phyloP scores from a whole-genome alignment of 306 rosid species.

The Nissolia schottii region DNA sequence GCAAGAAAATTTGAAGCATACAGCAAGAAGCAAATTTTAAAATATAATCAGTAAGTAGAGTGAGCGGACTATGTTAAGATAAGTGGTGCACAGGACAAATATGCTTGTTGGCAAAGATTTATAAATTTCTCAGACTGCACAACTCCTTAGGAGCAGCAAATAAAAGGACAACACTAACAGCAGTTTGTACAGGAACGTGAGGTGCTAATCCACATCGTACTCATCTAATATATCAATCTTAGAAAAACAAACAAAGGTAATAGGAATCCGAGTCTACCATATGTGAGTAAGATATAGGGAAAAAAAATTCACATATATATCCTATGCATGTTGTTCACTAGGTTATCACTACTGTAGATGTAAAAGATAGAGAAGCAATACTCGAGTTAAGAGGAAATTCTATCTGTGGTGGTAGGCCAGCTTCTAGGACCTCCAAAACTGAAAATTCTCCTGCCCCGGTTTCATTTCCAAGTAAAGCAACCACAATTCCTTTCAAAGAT shows the following conservation, averaged over 20 bases:
- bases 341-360: slow-evolving; percentile 18
- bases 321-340: background rate
- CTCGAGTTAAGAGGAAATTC: slow-evolving; percentile 65
- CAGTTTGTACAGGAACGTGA: slow-evolving; percentile 5
- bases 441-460: slow-evolving; percentile 65
- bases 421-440: slow-evolving; percentile 81
- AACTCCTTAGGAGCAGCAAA: background rate
- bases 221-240: background rate
- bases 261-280: background rate
- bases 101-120: background rate
- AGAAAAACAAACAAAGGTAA: background rate
- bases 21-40: slow-evolving; percentile 19
- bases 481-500: slow-evolving; percentile 57
- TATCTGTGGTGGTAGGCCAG: slow-evolving; percentile 90
- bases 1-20: slow-evolving; percentile 1
- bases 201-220: slow-evolving; percentile 16
- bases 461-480: slow-evolving; percentile 80
- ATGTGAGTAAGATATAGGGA: background rate
- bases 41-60: slow-evolving; percentile 13
- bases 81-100: background rate
- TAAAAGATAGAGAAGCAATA: slow-evolving; percentile 29
- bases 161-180: slow-evolving; percentile 2
- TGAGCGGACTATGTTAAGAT: background rate
- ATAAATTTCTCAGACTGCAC: slow-evolving; percentile 2
- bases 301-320: background rate